These are phyloP conservation scores for Trametes cubensis DNA, from an alignment of 768 basidiomycete species.

Conservation along the genomic window DNA sequence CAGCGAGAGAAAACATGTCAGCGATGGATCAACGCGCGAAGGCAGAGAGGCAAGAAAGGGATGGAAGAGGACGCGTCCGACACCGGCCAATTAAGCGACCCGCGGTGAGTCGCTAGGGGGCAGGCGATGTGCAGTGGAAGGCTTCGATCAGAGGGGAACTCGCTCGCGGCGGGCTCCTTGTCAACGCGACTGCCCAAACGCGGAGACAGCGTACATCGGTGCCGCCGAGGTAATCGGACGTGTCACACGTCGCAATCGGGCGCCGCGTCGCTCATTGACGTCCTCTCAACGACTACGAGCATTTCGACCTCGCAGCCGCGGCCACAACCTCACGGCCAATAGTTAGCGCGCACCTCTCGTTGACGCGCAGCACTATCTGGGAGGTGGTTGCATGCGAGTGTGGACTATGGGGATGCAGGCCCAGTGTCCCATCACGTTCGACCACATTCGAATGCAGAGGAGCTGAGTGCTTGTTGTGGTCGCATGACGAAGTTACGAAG, in stretches of 20 bases:
- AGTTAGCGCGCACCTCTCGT: no score
- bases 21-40: background rate
- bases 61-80: background rate
- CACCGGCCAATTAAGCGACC: conserved; percentile 18
- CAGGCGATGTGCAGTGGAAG: no score
- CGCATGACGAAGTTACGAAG: no score
- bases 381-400: no score
- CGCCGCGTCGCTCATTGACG: background rate
- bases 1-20: background rate
- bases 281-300: background rate
- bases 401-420: no score
- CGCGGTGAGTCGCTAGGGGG: no score
- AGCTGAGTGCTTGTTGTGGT: no score
- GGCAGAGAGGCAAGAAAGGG: background rate
- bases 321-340: no score
- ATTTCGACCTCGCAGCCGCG: conserved; percentile 1
- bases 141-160: background rate
- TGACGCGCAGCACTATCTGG: no score
- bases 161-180: background rate
- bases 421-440: no score
- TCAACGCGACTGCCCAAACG: background rate
- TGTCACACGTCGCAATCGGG: background rate
- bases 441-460: no score
- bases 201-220: background rate
- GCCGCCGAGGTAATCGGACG: conserved; percentile 2